Evolutionary conservation across 345 rosid species (phyloP), one percentile per base, ranked within the genome.

Genomic region (Hibiscus syriacus): DNA sequence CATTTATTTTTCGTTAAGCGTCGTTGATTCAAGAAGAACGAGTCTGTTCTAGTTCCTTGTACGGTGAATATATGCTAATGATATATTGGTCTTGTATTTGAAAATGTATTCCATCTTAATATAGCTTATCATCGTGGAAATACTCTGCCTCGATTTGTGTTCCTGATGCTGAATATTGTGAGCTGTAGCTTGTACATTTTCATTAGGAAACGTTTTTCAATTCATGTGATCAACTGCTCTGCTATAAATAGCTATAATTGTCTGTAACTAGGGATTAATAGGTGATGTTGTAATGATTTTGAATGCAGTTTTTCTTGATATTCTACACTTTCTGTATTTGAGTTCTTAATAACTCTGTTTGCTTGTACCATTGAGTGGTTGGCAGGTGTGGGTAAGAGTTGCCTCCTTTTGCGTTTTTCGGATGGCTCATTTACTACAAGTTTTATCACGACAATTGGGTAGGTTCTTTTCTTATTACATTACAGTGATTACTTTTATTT

Each of bases 401-500:
- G 98, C 77, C 88, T 92, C 73, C 98, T 92, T 62, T 75, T 92
- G 74, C 82, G 94, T 69, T 92, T 92, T 80, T 92, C 96, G 0
- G 96, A 89, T 80, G 98, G 98, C 62, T 92, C 98, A 59, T 92
- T 92, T 76, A 92, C 98, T 14, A 92, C 96, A 60, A 92, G 94
- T 82, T 92, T 92, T 83, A 92, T 92, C 78, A 92, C 98, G 55
- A 92, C 98, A 36, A 92, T 92, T 69, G 98, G 98, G 98, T 92
- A 57, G 12, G 69, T 73, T 68, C 63, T 62, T 46, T 61, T 38
- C 0, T 4, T 2, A 22, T 61, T 3, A 2, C 26, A 55, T 5
- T 13, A 25, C 6, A 2, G n/a, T 43, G 27, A 23, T 38, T 32
- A 22, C 43, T 55, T 11, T 49, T 71, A 36, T 36, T 64, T 30